Conservation (phyloP, 805 yeast species). For the Pichia paraexigua region DNA sequence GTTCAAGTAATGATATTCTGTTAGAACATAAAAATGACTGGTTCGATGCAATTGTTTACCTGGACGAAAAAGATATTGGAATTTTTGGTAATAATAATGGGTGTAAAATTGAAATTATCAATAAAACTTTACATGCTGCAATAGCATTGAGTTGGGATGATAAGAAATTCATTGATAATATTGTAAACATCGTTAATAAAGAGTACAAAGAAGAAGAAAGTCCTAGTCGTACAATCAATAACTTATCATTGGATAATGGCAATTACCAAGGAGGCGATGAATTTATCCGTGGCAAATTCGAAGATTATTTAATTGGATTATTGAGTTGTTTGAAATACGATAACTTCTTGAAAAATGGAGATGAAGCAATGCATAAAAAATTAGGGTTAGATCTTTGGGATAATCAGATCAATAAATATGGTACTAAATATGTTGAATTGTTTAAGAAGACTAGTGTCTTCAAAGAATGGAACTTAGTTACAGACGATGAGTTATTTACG, state of each 20-base stretch:
- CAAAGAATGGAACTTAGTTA: slow-evolving; percentile 42
- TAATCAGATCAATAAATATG: slow-evolving; percentile 21
- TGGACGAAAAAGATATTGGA: slow-evolving; percentile 36
- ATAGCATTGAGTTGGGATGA: slow-evolving; percentile 52
- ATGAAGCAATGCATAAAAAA: slow-evolving; percentile 4
- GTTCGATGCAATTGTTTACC: slow-evolving; percentile 66
- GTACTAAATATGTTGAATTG: slow-evolving; percentile 33
- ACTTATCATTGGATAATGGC: slow-evolving; percentile 33
- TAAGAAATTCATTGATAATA: slow-evolving; percentile 61
- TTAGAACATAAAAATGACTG: slow-evolving; percentile 52
- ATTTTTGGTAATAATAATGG: slow-evolving; percentile 5
- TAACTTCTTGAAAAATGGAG: slow-evolving; percentile 34
- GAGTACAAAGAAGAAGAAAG: slow-evolving; percentile 24
- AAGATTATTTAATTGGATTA: slow-evolving; percentile 77
- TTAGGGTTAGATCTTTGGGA: slow-evolving; percentile 16
- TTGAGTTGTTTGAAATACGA: slow-evolving; percentile 65
- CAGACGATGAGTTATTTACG: slow-evolving; percentile 62
- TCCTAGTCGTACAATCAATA: slow-evolving; percentile 18
- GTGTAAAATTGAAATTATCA: slow-evolving; percentile 35
- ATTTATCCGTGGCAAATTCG: slow-evolving; percentile 78
- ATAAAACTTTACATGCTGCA: slow-evolving; percentile 34
- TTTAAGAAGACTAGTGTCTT: slow-evolving; percentile 55
- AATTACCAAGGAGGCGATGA: slow-evolving; percentile 71
- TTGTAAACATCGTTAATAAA: slow-evolving; percentile 42
- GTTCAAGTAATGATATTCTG: slow-evolving; percentile 80